Evolutionary conservation across 306 rosid species (phyloP).

Genomic region (Dryas drummondii): DNA sequence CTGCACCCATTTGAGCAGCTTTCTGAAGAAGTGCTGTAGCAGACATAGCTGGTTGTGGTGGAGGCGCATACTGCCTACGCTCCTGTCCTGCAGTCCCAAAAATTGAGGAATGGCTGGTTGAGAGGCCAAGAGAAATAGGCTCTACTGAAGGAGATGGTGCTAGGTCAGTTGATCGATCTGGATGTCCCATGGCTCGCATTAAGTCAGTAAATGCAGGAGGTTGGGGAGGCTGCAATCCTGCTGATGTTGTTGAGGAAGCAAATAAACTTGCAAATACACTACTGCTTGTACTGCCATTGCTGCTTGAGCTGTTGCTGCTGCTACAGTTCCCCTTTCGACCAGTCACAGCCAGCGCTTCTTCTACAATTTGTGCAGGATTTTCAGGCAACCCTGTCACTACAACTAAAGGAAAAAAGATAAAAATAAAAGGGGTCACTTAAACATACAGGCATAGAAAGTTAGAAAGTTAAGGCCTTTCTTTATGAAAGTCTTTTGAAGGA

Average conservation of each 20-base stretch:
- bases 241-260: slow-evolving; percentile 64
- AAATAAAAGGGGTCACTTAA: slow-evolving; percentile 34
- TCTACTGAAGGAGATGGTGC: slow-evolving; percentile 51
- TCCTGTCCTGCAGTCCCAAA: slow-evolving; percentile 67
- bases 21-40: slow-evolving; percentile 94
- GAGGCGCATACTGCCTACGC: slow-evolving; percentile 49
- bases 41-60: slow-evolving; percentile 79
- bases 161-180: slow-evolving; percentile 49
- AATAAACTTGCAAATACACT: slow-evolving; percentile 79
- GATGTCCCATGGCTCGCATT: slow-evolving; percentile 51
- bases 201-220: slow-evolving; percentile 54
- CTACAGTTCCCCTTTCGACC: slow-evolving; percentile 48
- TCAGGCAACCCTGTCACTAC: slow-evolving; percentile 43
- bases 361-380: slow-evolving; percentile 40
- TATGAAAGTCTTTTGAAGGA: slow-evolving; percentile 29
- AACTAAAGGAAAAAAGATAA: slow-evolving; percentile 9
- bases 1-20: slow-evolving; percentile 92
- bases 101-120: slow-evolving; percentile 57
- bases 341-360: slow-evolving; percentile 42
- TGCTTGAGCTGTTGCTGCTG: slow-evolving; percentile 52
- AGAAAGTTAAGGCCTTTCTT: slow-evolving; percentile 30
- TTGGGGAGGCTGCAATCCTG: slow-evolving; percentile 52
- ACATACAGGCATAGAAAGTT: slow-evolving; percentile 30
- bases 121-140: slow-evolving; percentile 78
- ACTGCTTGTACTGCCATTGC: slow-evolving; percentile 53